Conservation (phyloP, 345 rosid species). For the Rubroshorea leprosula region DNA sequence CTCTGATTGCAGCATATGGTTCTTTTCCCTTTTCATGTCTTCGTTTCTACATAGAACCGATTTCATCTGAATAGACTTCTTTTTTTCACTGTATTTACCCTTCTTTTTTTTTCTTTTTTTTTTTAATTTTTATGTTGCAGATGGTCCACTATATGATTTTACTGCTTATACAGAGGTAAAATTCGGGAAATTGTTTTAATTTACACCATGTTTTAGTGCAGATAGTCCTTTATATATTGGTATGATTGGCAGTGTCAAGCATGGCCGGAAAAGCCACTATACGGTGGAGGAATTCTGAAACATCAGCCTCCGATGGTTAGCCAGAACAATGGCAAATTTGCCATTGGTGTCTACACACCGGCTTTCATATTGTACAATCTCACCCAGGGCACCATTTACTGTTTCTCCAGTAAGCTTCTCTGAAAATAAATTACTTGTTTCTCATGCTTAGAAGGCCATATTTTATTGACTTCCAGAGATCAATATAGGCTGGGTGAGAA, state of each 20-base stretch:
- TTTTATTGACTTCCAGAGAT: background rate
- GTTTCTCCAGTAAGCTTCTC: conserved; percentile 58
- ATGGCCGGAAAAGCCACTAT: conserved; percentile 54
- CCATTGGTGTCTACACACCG: conserved; percentile 30
- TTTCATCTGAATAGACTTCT: no score
- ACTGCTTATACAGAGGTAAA: conserved; percentile 69
- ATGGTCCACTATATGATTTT: conserved; percentile 56
- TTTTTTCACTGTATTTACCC: no score
- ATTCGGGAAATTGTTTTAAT: background rate
- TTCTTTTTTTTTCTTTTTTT: background rate
- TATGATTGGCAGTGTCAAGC: conserved; percentile 50
- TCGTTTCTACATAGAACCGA: no score
- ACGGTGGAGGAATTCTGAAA: conserved; percentile 69
- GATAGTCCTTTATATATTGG: background rate
- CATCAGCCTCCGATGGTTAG: conserved; percentile 14
- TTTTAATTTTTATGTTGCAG: conserved; percentile 25
- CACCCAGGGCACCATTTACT: conserved; percentile 41
- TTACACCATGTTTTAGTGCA: background rate
- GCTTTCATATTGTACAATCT: conserved; percentile 54
- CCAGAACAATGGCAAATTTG: background rate
- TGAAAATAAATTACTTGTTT: background rate
- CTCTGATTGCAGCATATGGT: conserved; percentile 40
- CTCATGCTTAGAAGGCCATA: background rate
- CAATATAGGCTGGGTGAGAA: conserved; percentile 60
- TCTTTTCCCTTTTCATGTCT: conserved; percentile 9